Percentiles rank a stretch among this genome's conserved stretches.
Evolutionary conservation across 306 rosid species (phyloP).

Genomic region (Pterocarpus santalinus): DNA sequence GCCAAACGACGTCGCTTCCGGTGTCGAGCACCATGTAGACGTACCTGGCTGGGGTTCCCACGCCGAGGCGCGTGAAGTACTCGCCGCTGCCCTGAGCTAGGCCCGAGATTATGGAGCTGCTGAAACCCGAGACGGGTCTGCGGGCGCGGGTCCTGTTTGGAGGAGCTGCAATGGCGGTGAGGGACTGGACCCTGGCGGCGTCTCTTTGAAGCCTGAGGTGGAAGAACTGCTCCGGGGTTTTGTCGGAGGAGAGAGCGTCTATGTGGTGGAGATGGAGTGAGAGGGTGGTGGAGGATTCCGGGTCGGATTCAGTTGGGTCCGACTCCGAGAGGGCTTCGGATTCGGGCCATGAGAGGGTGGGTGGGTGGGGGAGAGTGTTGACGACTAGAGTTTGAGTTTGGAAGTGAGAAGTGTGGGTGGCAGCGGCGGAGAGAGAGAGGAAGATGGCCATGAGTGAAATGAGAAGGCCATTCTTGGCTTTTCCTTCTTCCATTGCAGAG

Average conservation of each 20-base stretch:
- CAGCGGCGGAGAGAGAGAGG: slow-evolving; percentile 48
- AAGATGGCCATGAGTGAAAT: slow-evolving; percentile 44
- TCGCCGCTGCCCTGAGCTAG: slow-evolving; percentile 92
- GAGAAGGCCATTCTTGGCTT: slow-evolving; percentile 24
- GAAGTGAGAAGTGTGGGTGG: slow-evolving; percentile 22
- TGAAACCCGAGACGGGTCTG: slow-evolving; percentile 53
- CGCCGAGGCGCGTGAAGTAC: slow-evolving; percentile 95
- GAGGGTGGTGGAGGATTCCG: slow-evolving; percentile 26
- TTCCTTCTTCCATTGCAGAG: slow-evolving; percentile 63
- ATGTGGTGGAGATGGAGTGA: slow-evolving; percentile 71
- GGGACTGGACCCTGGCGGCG: slow-evolving; percentile 57
- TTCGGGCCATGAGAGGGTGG: slow-evolving; percentile 62
- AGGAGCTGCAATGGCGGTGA: slow-evolving; percentile 39
- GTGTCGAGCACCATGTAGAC: slow-evolving; percentile 90
- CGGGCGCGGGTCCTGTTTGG: slow-evolving; percentile 23
- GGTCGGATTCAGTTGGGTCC: slow-evolving; percentile 38
- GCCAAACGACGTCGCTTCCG: slow-evolving; percentile 93
- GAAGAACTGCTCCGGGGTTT: slow-evolving; percentile 77
- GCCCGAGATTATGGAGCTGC: slow-evolving; percentile 87
- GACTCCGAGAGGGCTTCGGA: slow-evolving; percentile 24
- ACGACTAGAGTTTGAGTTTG: slow-evolving; percentile 61
- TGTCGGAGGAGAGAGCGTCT: slow-evolving; percentile 64
- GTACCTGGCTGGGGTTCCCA: slow-evolving; percentile 81
- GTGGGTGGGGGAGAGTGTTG: slow-evolving; percentile 60
- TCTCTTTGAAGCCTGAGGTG: slow-evolving; percentile 73